Evolutionary conservation across 75 land plant species (phyloP).

Genomic region (Adiantum capillusveneris): DNA sequence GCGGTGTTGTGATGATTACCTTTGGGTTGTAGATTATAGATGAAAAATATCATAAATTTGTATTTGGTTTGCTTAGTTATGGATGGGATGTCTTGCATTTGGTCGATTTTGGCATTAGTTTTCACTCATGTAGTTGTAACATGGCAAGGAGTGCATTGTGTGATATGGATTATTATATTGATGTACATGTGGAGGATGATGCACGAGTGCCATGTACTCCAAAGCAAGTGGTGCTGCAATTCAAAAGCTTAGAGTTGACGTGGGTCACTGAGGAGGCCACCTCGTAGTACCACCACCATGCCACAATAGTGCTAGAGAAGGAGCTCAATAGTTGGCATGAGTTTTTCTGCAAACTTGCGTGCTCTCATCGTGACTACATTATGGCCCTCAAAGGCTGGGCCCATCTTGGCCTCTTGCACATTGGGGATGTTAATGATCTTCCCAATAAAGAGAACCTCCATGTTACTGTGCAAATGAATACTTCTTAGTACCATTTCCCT

Average conservation of each 20-base stretch:
- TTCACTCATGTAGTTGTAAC: no score
- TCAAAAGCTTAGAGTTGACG: conserved; percentile 53
- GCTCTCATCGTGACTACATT: conserved; percentile 66
- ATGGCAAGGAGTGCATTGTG: no score
- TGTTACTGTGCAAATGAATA: no score
- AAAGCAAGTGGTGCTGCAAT: conserved; percentile 61
- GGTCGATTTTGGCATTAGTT: no score
- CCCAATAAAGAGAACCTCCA: conserved; percentile 33
- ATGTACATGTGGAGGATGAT: conserved; percentile 73
- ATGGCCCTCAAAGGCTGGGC: conserved; percentile 73
- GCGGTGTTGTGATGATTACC: no score
- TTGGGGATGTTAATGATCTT: conserved; percentile 27
- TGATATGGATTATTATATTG: conserved; percentile 46
- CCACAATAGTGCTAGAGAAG: conserved; percentile 66
- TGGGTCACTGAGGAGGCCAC: conserved; percentile 49
- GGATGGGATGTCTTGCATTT: no score
- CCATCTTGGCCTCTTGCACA: conserved; percentile 27
- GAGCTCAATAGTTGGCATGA: conserved; percentile 70
- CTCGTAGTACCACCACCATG: conserved; percentile 62
- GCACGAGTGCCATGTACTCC: conserved; percentile 60
- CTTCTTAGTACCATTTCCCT: no score
- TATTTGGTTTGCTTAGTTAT: no score
- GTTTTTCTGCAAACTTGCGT: conserved; percentile 48
- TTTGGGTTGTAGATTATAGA: no score
- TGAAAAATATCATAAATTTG: no score